A percentile compares a stretch with the other conserved stretches of the same genome.
These are phyloP conservation scores for sorghum (Sorghum bicolor) DNA, from an alignment of 176 grass and related monocot species.

Conservation along the genomic window Sorghum_bicolor_NCBIv3 NC_012870.2:63241001-63241500, in stretches of 20 bases:
- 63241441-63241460: background rate
- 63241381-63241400: background rate
- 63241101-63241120: too few relatives aligned
- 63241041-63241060: too few relatives aligned
- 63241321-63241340: constrained; percentile 1
- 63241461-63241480: too few relatives aligned
- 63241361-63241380: background rate
- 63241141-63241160: too few relatives aligned
- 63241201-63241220: background rate
- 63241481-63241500: too few relatives aligned
- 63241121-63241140: too few relatives aligned
- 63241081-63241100: too few relatives aligned
- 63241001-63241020: too few relatives aligned
- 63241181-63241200: background rate
- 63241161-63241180: background rate
- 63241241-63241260: background rate
- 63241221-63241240: background rate
- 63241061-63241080: too few relatives aligned
- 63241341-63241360: constrained; percentile 24
- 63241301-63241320: constrained; percentile 29
- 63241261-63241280: background rate
- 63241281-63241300: background rate
- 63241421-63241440: background rate
- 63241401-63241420: background rate
- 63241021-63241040: too few relatives aligned